A percentile compares a stretch with the other conserved stretches of the same genome.
Conservation (phyloP, 2,329 filamentous ascomycete genomes). For the Colletotrichum nymphaeae region DNA sequence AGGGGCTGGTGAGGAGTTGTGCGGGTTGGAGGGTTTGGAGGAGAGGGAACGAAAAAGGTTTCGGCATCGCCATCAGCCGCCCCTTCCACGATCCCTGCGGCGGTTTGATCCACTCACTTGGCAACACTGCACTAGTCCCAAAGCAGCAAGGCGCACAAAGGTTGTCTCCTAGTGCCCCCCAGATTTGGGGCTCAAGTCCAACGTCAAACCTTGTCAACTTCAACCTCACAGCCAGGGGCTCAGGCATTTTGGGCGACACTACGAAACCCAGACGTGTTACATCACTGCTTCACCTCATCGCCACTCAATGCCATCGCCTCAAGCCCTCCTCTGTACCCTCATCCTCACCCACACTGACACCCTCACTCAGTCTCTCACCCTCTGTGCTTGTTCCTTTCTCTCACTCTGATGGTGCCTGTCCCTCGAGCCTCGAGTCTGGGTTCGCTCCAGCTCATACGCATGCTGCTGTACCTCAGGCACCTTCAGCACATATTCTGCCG, state of each 20-base stretch:
- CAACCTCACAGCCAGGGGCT: slow-evolving; percentile 32
- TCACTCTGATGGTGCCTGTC: background rate
- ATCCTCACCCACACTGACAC: background rate
- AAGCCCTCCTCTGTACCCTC: background rate
- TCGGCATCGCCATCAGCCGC: slow-evolving; percentile 33
- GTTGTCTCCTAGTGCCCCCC: slow-evolving; percentile 34
- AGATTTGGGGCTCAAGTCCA: slow-evolving; percentile 36
- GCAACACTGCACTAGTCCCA: slow-evolving; percentile 16
- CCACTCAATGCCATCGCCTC: slow-evolving; percentile 40
- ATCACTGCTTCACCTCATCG: slow-evolving; percentile 57
- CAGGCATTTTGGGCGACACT: slow-evolving; percentile 26
- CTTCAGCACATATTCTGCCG: background rate
- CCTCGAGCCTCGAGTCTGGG: background rate
- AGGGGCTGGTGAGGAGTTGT: background rate
- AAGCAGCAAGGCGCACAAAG: slow-evolving; percentile 1
- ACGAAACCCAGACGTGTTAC: slow-evolving; percentile 60
- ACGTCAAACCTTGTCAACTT: slow-evolving; percentile 30
- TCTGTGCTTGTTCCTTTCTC: background rate
- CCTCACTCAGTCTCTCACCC: background rate
- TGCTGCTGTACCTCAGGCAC: background rate
- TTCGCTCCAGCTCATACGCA: background rate
- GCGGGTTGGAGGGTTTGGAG: background rate
- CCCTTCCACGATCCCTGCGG: slow-evolving; percentile 32
- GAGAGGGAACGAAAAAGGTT: slow-evolving; percentile 31
- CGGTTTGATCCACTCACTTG: slow-evolving; percentile 36